Evolutionary conservation across 2,329 filamentous ascomycete genomes (phyloP).

Genomic region (Xylariaceae sp.): DNA sequence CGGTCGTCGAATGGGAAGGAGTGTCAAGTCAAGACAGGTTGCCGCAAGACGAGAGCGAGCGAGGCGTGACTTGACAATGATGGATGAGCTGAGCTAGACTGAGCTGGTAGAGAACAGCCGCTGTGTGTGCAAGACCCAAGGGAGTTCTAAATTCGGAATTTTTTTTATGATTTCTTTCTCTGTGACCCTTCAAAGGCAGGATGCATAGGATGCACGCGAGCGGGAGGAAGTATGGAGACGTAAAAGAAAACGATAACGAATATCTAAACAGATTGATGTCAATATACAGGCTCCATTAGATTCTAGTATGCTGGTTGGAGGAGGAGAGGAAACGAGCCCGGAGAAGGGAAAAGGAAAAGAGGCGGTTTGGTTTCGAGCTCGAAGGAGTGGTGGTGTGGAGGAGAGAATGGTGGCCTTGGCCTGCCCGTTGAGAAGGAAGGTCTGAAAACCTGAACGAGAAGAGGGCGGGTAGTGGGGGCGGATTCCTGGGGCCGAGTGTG

Average conservation of each 20-base stretch:
- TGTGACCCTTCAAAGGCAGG: conserved; percentile 9
- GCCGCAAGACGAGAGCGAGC: conserved; percentile 10
- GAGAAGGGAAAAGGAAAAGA: conserved; percentile 31
- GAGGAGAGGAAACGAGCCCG: conserved; percentile 27
- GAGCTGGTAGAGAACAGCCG: conserved; percentile 2
- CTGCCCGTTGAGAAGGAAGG: neutral
- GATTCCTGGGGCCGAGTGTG: neutral
- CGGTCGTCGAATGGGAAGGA: conserved; percentile 19
- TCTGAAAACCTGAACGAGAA: conserved; percentile 6
- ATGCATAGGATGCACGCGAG: conserved; percentile 17
- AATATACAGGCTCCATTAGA: conserved; percentile 38
- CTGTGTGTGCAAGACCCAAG: neutral
- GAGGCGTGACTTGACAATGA: conserved; percentile 16
- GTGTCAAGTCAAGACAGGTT: conserved; percentile 12
- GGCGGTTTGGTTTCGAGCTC: conserved; percentile 19
- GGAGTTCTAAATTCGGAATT: conserved; percentile 17
- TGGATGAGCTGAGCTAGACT: neutral
- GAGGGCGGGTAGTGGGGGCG: neutral
- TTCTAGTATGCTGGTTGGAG: conserved; percentile 24
- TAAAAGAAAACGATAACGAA: conserved; percentile 26
- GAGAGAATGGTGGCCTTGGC: conserved; percentile 6
- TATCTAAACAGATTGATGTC: conserved; percentile 32
- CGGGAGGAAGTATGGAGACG: conserved; percentile 16
- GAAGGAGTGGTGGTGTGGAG: conserved; percentile 16
- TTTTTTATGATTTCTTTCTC: conserved; percentile 8